Evolutionary conservation across 495 filamentous ascomycete species (phyloP).

Genomic region (Parathielavia appendiculata): DNA sequence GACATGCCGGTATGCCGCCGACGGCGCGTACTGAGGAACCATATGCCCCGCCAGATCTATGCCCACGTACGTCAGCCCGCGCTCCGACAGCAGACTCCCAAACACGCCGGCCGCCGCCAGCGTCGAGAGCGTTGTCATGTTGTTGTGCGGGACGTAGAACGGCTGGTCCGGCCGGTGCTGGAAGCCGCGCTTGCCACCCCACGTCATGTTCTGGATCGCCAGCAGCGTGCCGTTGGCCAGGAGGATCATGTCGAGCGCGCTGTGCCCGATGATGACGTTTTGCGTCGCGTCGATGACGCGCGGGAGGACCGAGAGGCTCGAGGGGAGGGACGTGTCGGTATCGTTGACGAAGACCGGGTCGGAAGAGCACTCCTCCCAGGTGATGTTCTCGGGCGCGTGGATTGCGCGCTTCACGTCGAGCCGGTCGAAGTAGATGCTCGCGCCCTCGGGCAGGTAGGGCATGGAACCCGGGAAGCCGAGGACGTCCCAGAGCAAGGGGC

Average conservation of each 20-base stretch:
- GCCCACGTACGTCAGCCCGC: conserved; percentile 62
- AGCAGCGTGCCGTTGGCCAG: conserved; percentile 63
- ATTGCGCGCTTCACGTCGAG: conserved; percentile 70
- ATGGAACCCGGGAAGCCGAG: conserved; percentile 56
- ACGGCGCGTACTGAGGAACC: conserved; percentile 60
- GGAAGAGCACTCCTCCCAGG: conserved; percentile 56
- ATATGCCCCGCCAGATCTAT: conserved; percentile 59
- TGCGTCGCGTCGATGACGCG: conserved; percentile 67
- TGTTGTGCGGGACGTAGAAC: conserved; percentile 63
- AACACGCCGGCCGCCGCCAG: conserved; percentile 52
- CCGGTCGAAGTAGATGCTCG: conserved; percentile 70
- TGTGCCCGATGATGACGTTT: conserved; percentile 65
- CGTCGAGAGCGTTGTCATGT: conserved; percentile 32
- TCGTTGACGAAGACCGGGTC: conserved; percentile 52
- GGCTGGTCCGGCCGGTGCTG: conserved; percentile 49
- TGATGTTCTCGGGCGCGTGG: conserved; percentile 54
- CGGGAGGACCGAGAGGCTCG: conserved; percentile 52
- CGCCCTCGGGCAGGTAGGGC: conserved; percentile 48
- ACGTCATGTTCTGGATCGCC: conserved; percentile 82
- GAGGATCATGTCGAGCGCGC: conserved; percentile 53
- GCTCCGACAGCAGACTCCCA: conserved; percentile 59
- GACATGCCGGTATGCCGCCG: conserved; percentile 60
- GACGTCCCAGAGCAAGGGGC: conserved; percentile 66
- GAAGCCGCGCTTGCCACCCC: conserved; percentile 69
- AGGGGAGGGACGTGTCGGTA: conserved; percentile 43